These are phyloP conservation scores for Colletotrichum lentis DNA, from an alignment of 2,329 filamentous ascomycete species.

Conservation along the genomic window DNA sequence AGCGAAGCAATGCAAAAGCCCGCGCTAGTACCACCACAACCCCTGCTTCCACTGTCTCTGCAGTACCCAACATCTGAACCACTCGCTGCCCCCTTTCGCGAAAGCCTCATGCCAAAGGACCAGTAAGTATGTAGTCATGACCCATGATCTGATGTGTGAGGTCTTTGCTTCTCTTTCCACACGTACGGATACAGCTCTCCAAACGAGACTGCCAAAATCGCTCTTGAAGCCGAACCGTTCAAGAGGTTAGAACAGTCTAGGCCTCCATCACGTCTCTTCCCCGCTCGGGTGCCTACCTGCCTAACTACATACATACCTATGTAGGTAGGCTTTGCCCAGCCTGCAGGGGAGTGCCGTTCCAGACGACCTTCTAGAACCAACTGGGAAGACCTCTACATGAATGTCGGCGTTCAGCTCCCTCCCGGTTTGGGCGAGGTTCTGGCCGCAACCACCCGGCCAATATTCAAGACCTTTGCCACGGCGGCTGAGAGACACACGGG, in stretches of 20 bases:
- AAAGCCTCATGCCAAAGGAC: neutral
- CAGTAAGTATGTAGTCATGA: neutral
- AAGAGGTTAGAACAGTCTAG: neutral
- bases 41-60: neutral
- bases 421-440: constrained; percentile 17
- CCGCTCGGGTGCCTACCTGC: constrained; percentile 25
- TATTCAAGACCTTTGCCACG: neutral
- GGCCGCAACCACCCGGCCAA: constrained; percentile 4
- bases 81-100: neutral
- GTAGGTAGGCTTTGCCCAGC: constrained; percentile 11
- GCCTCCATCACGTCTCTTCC: constrained; percentile 5
- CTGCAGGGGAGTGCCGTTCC: constrained; percentile 23
- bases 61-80: neutral
- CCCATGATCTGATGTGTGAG: constrained; percentile 9
- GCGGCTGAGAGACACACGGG: neutral
- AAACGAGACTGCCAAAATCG: neutral
- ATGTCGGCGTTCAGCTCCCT: constrained; percentile 2
- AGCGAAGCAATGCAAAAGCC: no score
- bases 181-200: neutral
- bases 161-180: neutral
- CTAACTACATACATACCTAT: no score
- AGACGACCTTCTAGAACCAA: constrained; percentile 32
- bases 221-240: neutral
- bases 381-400: constrained; percentile 4
- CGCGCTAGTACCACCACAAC: neutral